phyloP scores from a whole-genome alignment of 192 early-diverging fungal species.

The Rhizoclosmatium globosum region DNA sequence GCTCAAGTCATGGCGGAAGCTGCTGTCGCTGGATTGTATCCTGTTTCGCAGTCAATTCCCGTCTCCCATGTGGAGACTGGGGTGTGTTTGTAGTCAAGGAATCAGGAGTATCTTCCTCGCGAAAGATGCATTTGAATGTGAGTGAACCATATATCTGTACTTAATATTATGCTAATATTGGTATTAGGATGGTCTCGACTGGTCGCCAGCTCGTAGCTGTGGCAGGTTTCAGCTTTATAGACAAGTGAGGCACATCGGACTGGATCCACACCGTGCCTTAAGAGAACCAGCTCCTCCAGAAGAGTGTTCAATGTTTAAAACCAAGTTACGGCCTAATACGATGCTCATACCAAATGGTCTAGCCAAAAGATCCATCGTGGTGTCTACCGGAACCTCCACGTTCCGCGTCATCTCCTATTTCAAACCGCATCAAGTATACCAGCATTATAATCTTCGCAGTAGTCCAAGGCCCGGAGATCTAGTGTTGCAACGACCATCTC shows the following conservation, averaged over 20 bases:
- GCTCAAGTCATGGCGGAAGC: not conserved
- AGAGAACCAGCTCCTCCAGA: not conserved
- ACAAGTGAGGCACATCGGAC: not conserved
- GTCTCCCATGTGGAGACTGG: not conserved
- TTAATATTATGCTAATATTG: not conserved
- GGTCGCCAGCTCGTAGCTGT: not conserved
- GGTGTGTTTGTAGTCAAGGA: not conserved
- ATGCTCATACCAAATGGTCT: not conserved
- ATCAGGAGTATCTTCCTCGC: not conserved
- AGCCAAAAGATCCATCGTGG: slow-evolving; percentile 10
- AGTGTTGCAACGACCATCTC: too few relatives aligned
- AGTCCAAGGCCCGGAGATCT: not conserved
- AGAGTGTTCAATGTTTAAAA: not conserved
- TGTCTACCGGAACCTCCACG: not conserved
- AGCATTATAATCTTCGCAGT: not conserved
- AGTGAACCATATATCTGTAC: not conserved
- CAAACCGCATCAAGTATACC: not conserved
- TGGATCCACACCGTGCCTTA: not conserved
- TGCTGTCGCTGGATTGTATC: not conserved
- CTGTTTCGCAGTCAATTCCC: not conserved
- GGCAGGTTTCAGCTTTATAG: not conserved
- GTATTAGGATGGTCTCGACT: slow-evolving; percentile 2
- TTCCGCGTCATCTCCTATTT: slow-evolving; percentile 12
- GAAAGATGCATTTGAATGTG: not conserved
- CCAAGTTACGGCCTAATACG: not conserved